Percentiles rank a stretch among this genome's conserved stretches.
These are phyloP conservation scores for Chlorella sp. DNA, from an alignment of 139 green algal genomes.

Conservation along the genomic window DNA sequence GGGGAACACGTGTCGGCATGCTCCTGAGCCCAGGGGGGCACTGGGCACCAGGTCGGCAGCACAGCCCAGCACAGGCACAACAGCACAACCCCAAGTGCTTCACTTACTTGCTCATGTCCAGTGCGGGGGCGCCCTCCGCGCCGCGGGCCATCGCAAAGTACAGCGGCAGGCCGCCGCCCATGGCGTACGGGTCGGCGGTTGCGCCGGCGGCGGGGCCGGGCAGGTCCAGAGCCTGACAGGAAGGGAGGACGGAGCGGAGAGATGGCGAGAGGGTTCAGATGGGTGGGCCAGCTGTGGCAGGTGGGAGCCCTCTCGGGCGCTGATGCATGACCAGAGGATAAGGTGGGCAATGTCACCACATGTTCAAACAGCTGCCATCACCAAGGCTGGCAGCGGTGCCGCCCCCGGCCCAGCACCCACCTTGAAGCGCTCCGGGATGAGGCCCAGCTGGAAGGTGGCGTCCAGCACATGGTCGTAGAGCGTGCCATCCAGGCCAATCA, in stretches of 20 bases:
- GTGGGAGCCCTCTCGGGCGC: not conserved
- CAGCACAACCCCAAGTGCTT: too few species aligned
- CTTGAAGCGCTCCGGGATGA: conserved; percentile 77
- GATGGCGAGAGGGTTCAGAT: not conserved
- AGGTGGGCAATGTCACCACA: too few species aligned
- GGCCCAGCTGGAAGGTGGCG: conserved; percentile 73
- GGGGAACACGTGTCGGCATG: too few species aligned
- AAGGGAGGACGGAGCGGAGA: not conserved
- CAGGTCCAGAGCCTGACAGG: conserved; percentile 44
- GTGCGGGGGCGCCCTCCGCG: conserved; percentile 51
- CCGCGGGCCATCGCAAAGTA: conserved; percentile 93
- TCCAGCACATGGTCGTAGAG: conserved; percentile 94
- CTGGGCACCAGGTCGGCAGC: too few species aligned
- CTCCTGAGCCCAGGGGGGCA: too few species aligned
- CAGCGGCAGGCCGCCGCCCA: conserved; percentile 56
- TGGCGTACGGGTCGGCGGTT: not conserved
- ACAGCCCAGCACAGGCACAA: too few species aligned
- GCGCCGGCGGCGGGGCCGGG: not conserved
- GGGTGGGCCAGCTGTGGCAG: not conserved
- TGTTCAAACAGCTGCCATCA: too few species aligned
- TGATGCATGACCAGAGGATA: not conserved
- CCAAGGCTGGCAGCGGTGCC: too few species aligned
- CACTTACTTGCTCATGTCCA: conserved; percentile 87
- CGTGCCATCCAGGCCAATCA: conserved; percentile 81
- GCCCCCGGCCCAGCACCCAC: conserved; percentile 20